Percentiles rank a stretch among this genome's conserved stretches.
phyloP scores from a whole-genome alignment of 495 filamentous ascomycete species.

The Xylaria acuta region DNA sequence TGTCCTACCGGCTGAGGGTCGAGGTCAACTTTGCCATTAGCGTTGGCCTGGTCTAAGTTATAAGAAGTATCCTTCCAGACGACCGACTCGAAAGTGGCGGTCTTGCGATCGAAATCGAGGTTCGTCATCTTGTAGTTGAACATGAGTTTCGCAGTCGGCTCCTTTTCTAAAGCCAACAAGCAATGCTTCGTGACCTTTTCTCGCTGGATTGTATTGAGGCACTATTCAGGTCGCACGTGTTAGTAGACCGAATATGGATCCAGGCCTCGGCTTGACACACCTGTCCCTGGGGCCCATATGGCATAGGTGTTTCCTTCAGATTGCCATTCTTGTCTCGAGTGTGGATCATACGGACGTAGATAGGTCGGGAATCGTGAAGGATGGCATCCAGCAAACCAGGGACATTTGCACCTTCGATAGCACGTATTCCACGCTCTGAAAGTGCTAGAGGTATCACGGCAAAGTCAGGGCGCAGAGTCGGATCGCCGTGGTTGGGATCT shows the following conservation, averaged over 20 bases:
- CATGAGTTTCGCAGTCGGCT: slow-evolving; percentile 74
- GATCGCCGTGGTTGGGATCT: slow-evolving; percentile 19
- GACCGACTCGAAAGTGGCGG: not conserved
- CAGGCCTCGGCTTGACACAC: not conserved
- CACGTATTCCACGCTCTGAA: slow-evolving; percentile 77
- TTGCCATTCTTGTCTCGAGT: not conserved
- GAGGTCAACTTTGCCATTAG: not conserved
- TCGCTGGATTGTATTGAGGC: slow-evolving; percentile 61
- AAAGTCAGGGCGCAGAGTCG: not conserved
- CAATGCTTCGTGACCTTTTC: slow-evolving; percentile 66
- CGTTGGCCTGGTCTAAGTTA: not conserved
- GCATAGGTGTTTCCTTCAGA: not conserved
- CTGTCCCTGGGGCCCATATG: slow-evolving; percentile 5
- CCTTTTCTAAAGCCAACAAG: slow-evolving; percentile 70
- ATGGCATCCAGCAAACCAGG: slow-evolving; percentile 1
- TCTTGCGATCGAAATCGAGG: slow-evolving; percentile 64
- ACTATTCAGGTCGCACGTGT: slow-evolving; percentile 36
- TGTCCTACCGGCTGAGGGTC: not conserved
- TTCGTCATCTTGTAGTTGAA: slow-evolving; percentile 79
- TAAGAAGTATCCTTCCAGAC: not conserved
- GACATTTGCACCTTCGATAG: slow-evolving; percentile 50
- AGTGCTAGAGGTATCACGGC: slow-evolving; percentile 74
- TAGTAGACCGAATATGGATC: not conserved
- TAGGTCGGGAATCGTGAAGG: not conserved
- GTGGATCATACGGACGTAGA: not conserved